Percentiles rank a stretch among this genome's conserved stretches.
These are phyloP conservation scores for Mycena olivaceomarginata DNA, from an alignment of 768 basidiomycete species.

Conservation along the genomic window DNA sequence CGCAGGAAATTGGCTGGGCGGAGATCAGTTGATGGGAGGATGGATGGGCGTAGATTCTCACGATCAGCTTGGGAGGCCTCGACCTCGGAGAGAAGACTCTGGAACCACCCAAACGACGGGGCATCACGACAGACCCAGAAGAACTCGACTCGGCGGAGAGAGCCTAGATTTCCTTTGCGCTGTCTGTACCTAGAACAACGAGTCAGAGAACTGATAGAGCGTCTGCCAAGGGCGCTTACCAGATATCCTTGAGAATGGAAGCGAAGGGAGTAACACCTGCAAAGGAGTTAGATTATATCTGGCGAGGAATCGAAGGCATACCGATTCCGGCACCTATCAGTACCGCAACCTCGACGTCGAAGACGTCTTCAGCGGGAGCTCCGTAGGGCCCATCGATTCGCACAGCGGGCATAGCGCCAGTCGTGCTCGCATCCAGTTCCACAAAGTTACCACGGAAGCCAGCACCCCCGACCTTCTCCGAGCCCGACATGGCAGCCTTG, in stretches of 20 bases:
- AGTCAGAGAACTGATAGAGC: background rate
- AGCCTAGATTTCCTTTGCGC: constrained; percentile 83
- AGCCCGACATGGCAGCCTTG: constrained; percentile 83
- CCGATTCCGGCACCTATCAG: constrained; percentile 96
- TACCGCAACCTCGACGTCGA: constrained; percentile 89
- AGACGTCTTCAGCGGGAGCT: constrained; percentile 96
- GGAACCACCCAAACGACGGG: constrained; percentile 97
- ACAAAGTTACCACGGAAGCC: constrained; percentile 86
- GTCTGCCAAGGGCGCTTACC: constrained; percentile 7
- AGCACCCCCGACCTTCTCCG: constrained; percentile 75
- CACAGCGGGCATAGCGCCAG: constrained; percentile 78
- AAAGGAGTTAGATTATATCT: constrained; percentile 50
- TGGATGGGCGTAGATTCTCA: constrained; percentile 57
- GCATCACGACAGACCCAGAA: constrained; percentile 96
- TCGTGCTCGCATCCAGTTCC: constrained; percentile 77
- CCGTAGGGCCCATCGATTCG: constrained; percentile 96
- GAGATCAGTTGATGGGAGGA: constrained; percentile 27
- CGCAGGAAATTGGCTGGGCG: constrained; percentile 89
- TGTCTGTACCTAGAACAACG: constrained; percentile 74
- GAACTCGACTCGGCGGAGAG: constrained; percentile 93
- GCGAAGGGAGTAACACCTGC: constrained; percentile 85
- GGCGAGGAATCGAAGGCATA: constrained; percentile 52
- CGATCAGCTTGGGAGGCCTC: constrained; percentile 93
- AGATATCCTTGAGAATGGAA: constrained; percentile 83
- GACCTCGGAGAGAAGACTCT: constrained; percentile 89